Conservation (phyloP, 164 flowering plant genomes). For the Magnolia sinica region DNA sequence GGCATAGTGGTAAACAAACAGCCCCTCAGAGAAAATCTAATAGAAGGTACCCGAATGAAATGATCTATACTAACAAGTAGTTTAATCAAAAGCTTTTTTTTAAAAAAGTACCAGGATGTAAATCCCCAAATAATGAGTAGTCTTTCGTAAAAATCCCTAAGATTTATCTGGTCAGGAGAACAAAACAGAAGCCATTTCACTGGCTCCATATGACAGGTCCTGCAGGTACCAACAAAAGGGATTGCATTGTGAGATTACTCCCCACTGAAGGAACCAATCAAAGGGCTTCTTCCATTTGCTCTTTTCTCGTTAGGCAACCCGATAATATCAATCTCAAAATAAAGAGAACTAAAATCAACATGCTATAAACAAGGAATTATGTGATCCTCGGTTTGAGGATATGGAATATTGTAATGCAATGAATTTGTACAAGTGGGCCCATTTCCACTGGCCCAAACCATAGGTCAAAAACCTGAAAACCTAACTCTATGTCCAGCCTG, state of each 20-base stretch:
- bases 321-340: neutral
- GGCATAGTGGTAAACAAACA: too few relatives aligned
- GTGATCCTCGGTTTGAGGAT: neutral
- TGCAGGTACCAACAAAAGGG: neutral
- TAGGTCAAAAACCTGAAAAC: too few relatives aligned
- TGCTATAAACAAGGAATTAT: too few relatives aligned
- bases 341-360: neutral
- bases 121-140: neutral
- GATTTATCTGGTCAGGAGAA: neutral
- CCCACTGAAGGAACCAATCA: neutral
- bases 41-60: neutral
- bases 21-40: neutral
- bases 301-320: neutral
- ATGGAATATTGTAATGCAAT: too few relatives aligned
- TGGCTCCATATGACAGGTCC: neutral
- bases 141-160: neutral
- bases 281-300: neutral
- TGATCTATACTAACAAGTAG: neutral
- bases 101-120: neutral
- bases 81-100: neutral
- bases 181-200: neutral
- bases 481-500: too few relatives aligned
- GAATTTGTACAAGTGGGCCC: too few relatives aligned
- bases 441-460: too few relatives aligned
- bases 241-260: neutral